A percentile compares a stretch with the other conserved stretches of the same genome.
phyloP scores from a whole-genome alignment of 805 yeast species.

The Barnettozyma californica region DNA sequence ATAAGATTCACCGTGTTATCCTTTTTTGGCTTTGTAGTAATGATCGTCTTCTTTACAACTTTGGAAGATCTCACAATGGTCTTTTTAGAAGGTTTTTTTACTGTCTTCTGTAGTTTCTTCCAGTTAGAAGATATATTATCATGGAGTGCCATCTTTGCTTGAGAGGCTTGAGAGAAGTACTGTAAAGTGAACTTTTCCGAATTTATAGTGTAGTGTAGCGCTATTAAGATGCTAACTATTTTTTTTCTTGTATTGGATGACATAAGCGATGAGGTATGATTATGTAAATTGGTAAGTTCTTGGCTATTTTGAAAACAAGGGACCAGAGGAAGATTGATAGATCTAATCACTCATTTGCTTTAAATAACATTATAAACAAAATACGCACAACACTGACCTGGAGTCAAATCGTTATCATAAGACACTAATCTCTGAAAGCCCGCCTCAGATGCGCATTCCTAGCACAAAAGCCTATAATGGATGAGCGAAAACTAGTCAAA shows the following conservation, averaged over 20 bases:
- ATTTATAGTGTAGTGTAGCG: too few relatives aligned
- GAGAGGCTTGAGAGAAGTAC: neutral
- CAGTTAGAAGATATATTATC: conserved; percentile 11
- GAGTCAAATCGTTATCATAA: too few relatives aligned
- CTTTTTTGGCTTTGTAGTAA: conserved; percentile 1
- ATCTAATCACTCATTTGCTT: too few relatives aligned
- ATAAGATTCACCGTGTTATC: conserved; percentile 7
- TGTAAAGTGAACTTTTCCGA: neutral
- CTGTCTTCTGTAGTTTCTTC: conserved; percentile 7
- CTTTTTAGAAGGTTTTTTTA: neutral
- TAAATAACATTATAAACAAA: too few relatives aligned
- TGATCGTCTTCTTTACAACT: neutral
- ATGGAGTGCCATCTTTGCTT: conserved; percentile 8
- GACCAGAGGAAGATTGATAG: too few relatives aligned
- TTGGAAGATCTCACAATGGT: neutral
- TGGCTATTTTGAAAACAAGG: too few relatives aligned
- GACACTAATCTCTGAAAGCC: neutral
- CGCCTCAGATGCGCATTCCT: neutral
- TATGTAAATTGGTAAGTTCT: too few relatives aligned
- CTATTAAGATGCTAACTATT: neutral
- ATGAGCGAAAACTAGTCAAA: neutral
- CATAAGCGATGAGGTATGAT: conserved; percentile 5
- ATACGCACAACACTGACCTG: too few relatives aligned
- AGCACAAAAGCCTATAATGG: neutral
- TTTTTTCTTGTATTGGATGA: neutral